Evolutionary conservation across 257 asterid species (phyloP), one percentile per base, ranked within the genome.

Genomic region (Gynochthodes officinalis): DNA sequence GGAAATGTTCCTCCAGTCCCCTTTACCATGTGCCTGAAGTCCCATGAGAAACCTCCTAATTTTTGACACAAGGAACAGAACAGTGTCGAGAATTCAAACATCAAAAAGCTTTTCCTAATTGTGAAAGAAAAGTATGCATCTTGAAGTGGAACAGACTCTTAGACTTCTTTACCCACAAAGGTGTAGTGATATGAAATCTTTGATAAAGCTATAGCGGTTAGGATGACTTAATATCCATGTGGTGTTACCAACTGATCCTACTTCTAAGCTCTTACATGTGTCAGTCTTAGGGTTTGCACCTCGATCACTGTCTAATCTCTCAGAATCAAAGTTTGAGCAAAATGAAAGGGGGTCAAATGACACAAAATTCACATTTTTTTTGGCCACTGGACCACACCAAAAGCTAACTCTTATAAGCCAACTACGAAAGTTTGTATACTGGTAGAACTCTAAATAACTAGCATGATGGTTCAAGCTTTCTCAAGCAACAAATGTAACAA

Each of bases 1-100:
- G 0, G 97, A 86, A 0, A 91, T 91, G 67, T 84, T 91, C 58
- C 92, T 86, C 97, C 97, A 91, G 33, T 91, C 96, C 5, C 97
- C 97, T 78, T 86, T 91, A 0, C 97, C 97, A 53, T 86, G 83
- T 46, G 84, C 84, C 63, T 88, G 77, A 14, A 92, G 91, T 30
- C 97, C 97, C 72, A 84, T 28, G 0, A 92, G 79, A 66, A 92
- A 92, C 8, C 86, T 82, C 87, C 97, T 92, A 71, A 59, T 23
- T 25, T 30, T 72, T 37, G 32, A 30, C 61, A 55, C 52, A 64
- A 16, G 62, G 10, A 71, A 32, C 32, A 27, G n/a, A n/a, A 50
- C 4, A 62, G 18, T 50, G 72, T 18, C 52, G 39, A 53, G 19
- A 40, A 15, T 46, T 37, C 33, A 2, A 69, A 25, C 28, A 72